These are phyloP conservation scores for Halophytophthora batemanensis DNA, from an alignment of 352 stramenopile species.

Conservation along the genomic window DNA sequence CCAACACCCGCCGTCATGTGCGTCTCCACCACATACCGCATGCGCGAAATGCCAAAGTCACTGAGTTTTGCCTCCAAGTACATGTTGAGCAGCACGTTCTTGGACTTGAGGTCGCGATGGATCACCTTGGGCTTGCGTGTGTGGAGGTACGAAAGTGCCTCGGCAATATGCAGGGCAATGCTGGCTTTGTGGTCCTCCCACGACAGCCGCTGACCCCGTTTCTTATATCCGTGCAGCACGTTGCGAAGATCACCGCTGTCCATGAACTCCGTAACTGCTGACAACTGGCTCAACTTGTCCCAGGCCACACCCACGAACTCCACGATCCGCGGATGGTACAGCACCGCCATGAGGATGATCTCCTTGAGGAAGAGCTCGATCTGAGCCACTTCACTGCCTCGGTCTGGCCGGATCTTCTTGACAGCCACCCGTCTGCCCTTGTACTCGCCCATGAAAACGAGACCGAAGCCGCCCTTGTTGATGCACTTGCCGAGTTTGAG, in stretches of 20 bases:
- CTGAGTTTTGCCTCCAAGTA: constrained; percentile 58
- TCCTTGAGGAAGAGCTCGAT: constrained; percentile 30
- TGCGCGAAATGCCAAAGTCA: constrained; percentile 62
- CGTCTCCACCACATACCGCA: constrained; percentile 40
- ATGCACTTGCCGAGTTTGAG: constrained; percentile 26
- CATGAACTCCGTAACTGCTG: constrained; percentile 64
- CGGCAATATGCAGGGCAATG: constrained; percentile 51
- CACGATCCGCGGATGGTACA: constrained; percentile 31
- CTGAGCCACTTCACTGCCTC: constrained; percentile 15
- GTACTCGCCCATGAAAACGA: constrained; percentile 30
- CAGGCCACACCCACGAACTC: constrained; percentile 34
- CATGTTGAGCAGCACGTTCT: constrained; percentile 40
- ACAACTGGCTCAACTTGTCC: constrained; percentile 44
- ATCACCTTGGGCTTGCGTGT: constrained; percentile 51
- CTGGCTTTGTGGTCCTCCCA: constrained; percentile 45
- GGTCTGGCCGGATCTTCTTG: constrained; percentile 29
- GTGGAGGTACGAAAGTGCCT: constrained; percentile 58
- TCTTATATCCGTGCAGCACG: constrained; percentile 43
- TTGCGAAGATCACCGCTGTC: constrained; percentile 54
- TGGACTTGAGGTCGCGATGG: constrained; percentile 43
- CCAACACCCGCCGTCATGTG: constrained; percentile 48
- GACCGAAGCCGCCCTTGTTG: constrained; percentile 28
- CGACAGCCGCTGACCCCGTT: constrained; percentile 25
- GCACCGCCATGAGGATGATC: constrained; percentile 34
- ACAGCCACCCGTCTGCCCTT: constrained; percentile 23